Percentiles rank a stretch among this genome's conserved stretches.
These are phyloP conservation scores for Rhodotorula taiwanensis DNA, from an alignment of 768 basidiomycete species.

Conservation along the genomic window DNA sequence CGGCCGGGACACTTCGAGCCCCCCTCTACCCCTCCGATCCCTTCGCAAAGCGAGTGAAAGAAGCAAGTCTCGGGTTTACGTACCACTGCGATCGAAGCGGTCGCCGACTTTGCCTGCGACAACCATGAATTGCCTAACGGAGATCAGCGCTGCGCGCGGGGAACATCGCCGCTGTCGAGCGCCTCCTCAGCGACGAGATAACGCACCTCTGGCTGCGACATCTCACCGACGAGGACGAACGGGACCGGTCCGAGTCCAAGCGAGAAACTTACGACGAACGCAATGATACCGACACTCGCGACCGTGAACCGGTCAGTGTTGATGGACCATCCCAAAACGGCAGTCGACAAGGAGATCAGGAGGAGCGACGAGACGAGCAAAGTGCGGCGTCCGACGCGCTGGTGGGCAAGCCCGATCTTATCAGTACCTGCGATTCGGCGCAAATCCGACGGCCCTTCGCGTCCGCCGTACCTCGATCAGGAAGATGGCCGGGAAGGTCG, in stretches of 20 bases:
- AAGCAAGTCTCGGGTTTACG: conserved; percentile 16
- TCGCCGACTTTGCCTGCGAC: conserved; percentile 41
- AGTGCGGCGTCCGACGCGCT: conserved; percentile 43
- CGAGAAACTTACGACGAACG: conserved; percentile 65
- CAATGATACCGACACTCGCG: conserved; percentile 42
- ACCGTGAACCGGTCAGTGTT: conserved; percentile 39
- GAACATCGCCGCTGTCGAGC: too few relatives aligned
- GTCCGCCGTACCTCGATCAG: conserved; percentile 44
- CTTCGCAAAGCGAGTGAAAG: too few relatives aligned
- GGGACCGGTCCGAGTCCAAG: conserved; percentile 85
- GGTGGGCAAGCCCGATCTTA: neutral
- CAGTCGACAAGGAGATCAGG: conserved; percentile 42
- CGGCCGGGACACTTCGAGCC: too few relatives aligned
- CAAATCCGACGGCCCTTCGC: too few relatives aligned
- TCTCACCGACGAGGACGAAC: conserved; percentile 84
- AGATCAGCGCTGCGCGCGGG: too few relatives aligned
- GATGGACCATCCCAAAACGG: conserved; percentile 42
- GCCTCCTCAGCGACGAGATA: neutral
- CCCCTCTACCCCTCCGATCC: too few relatives aligned
- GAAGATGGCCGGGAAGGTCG: conserved; percentile 47
- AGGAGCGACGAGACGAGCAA: conserved; percentile 43
- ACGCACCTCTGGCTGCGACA: conserved; percentile 67
- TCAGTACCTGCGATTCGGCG: neutral
- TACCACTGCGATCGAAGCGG: conserved; percentile 43
- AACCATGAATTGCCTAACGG: too few relatives aligned